Evolutionary conservation across 192 early-diverging fungal species (phyloP), one percentile per base, ranked within the genome.

Genomic region (Rhizophlyctis rosea): DNA sequence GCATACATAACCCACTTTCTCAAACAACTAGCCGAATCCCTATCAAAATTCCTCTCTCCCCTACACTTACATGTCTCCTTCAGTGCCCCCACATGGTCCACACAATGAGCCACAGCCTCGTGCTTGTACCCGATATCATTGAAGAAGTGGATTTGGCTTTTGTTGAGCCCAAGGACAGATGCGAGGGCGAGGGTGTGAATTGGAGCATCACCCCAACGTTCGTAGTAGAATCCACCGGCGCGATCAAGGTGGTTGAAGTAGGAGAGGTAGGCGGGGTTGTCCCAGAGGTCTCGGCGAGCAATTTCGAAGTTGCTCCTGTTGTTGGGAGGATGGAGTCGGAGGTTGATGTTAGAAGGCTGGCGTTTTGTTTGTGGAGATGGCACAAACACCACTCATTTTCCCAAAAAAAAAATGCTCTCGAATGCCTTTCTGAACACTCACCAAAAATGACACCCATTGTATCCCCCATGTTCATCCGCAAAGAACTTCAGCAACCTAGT

Each of bases 221-320:
- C 91, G 61, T 94, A 94, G 61, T 90, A 94, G 80, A 92, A 93
- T 9, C 92, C 92, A 32, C 92, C 91, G 1, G 79, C 62, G 47
- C 81, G 64, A 60, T 95, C 93, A 28, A 95, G 71, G 35, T 84
- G 80, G n/a, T 82, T 68, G 53, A 92, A 93, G 33, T 77, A 88
- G 30, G 76, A 78, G 16, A 75, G 70, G 67, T 92, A 92, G 0
- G 75, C 78, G 23, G 80, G 63, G 61, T 81, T 84, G 48, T 87
- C 70, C 61, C 86, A 88, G 54, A 92, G 83, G 14, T 86, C 77
- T 53, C 91, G 64, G 57, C 86, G 74, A 30, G 78, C 90, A 58
- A 95, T 93, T 70, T 94, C 92, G 77, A 94, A 94, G 57, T 94
- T 94, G 44, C 39, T 44, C 39, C 39, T 44, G 18, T n/a, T n/a